Conservation (phyloP, 2,329 filamentous ascomycete genomes). For the Exophiala lecanii-corni region DNA sequence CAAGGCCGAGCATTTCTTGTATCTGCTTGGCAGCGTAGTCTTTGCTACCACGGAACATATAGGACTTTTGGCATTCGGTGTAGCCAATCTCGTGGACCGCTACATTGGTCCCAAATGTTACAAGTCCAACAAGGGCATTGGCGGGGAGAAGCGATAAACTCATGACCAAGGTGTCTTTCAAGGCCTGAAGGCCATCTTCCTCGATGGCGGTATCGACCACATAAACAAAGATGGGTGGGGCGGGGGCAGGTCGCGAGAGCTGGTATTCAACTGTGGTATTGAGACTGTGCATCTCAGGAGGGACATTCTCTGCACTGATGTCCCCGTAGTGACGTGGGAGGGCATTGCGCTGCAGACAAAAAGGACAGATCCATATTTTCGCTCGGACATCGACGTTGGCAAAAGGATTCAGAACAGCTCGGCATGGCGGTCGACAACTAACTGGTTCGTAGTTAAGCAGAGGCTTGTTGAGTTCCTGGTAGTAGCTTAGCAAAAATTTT, state of each 20-base stretch:
- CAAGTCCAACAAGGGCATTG: conserved; percentile 60
- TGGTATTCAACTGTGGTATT: conserved; percentile 66
- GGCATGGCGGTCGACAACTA: conserved; percentile 91
- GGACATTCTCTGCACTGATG: conserved; percentile 61
- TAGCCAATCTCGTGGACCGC: conserved; percentile 94
- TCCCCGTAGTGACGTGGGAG: conserved; percentile 66
- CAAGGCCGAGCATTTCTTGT: conserved; percentile 95
- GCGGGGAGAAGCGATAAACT: conserved; percentile 60
- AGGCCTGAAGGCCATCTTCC: conserved; percentile 61
- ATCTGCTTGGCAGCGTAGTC: conserved; percentile 98
- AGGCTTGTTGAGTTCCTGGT: conserved; percentile 92
- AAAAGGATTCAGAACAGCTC: conserved; percentile 93
- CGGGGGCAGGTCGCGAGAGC: conserved; percentile 57
- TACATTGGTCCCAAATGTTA: conserved; percentile 84
- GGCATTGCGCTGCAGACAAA: conserved; percentile 62
- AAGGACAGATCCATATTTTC: conserved; percentile 65
- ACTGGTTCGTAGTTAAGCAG: conserved; percentile 94
- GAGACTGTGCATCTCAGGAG: conserved; percentile 60
- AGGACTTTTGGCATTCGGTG: conserved; percentile 95
- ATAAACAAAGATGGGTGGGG: conserved; percentile 63
- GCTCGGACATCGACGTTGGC: conserved; percentile 68
- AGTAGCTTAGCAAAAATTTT: conserved; percentile 79
- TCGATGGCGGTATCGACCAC: conserved; percentile 67
- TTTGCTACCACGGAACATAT: conserved; percentile 96
- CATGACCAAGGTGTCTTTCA: conserved; percentile 65